Evolutionary conservation across 2,329 filamentous ascomycete genomes (phyloP).

Genomic region (Ceratocystis eucalypticola): DNA sequence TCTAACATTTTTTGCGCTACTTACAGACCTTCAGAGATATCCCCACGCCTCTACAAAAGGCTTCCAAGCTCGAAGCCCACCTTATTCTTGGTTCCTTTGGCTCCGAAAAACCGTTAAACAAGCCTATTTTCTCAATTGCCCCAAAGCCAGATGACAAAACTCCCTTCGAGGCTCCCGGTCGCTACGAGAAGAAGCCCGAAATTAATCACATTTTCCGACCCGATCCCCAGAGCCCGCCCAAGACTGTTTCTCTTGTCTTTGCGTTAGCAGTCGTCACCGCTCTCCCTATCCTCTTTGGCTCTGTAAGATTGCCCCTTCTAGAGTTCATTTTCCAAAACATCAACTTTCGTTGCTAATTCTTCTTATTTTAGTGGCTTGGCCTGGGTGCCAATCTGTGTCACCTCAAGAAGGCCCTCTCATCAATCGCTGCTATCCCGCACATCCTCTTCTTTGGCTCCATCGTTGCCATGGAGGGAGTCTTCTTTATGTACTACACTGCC

Average conservation of each 20-base stretch:
- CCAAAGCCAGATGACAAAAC: conserved; percentile 50
- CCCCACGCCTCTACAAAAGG: conserved; percentile 63
- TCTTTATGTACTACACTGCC: conserved; percentile 83
- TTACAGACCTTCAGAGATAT: conserved; percentile 74
- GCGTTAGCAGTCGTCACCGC: conserved; percentile 57
- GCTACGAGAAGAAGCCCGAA: conserved; percentile 71
- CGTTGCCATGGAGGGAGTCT: conserved; percentile 74
- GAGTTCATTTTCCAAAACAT: background rate
- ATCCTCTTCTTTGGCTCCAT: conserved; percentile 76
- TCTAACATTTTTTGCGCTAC: background rate
- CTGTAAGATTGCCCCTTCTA: conserved; percentile 37
- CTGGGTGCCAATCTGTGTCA: conserved; percentile 77
- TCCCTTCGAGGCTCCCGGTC: conserved; percentile 54
- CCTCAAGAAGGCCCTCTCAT: conserved; percentile 56
- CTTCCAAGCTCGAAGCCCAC: conserved; percentile 58
- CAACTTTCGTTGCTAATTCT: background rate
- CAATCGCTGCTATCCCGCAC: conserved; percentile 67
- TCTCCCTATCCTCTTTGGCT: conserved; percentile 57
- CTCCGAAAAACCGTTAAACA: conserved; percentile 51
- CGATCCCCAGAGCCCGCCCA: conserved; percentile 68
- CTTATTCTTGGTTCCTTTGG: conserved; percentile 82
- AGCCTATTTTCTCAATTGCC: conserved; percentile 58
- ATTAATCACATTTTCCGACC: conserved; percentile 83
- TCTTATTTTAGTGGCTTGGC: conserved; percentile 51
- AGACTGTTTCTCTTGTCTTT: conserved; percentile 67